Percentiles rank a stretch among this genome's conserved stretches.
phyloP scores from a whole-genome alignment of 352 stramenopile species.

The Pythium brachiatum region DNA sequence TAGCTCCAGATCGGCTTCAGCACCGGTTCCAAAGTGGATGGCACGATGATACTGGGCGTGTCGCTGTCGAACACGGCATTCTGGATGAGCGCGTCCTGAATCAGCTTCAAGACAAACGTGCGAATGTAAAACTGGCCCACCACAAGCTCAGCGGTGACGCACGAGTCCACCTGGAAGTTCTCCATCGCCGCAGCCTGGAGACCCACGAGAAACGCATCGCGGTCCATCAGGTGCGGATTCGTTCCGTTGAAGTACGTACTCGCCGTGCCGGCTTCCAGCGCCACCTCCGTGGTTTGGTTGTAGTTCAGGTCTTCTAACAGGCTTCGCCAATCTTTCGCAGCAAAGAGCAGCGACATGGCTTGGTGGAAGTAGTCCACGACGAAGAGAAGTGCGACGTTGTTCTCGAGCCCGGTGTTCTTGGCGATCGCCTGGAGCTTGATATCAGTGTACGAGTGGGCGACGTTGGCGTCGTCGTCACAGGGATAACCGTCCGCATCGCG shows the following conservation, averaged over 20 bases:
- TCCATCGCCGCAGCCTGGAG: constrained; percentile 33
- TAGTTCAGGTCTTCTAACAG: constrained; percentile 37
- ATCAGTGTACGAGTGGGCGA: constrained; percentile 21
- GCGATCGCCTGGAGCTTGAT: constrained; percentile 27
- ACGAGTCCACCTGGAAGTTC: constrained; percentile 32
- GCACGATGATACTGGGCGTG: constrained; percentile 18
- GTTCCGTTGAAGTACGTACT: constrained; percentile 27
- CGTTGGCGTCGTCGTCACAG: constrained; percentile 26
- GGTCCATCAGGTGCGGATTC: constrained; percentile 26
- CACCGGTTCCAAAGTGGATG: constrained; percentile 16
- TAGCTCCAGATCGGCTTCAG: constrained; percentile 31
- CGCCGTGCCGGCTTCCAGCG: constrained; percentile 21
- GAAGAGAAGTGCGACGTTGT: constrained; percentile 42
- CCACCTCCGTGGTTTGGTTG: constrained; percentile 19
- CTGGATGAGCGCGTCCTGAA: constrained; percentile 24
- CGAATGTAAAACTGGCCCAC: constrained; percentile 42
- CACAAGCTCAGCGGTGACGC: constrained; percentile 36
- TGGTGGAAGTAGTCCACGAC: constrained; percentile 45
- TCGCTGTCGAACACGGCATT: constrained; percentile 16
- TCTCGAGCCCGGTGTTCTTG: constrained; percentile 30
- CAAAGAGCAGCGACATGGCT: constrained; percentile 33
- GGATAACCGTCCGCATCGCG: constrained; percentile 28
- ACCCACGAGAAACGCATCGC: constrained; percentile 38
- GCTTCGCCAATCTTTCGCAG: constrained; percentile 28
- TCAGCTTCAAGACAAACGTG: constrained; percentile 30